Evolutionary conservation across 2,329 filamentous ascomycete species (phyloP).

Genomic region (Neopestalotiopsis clavispora): DNA sequence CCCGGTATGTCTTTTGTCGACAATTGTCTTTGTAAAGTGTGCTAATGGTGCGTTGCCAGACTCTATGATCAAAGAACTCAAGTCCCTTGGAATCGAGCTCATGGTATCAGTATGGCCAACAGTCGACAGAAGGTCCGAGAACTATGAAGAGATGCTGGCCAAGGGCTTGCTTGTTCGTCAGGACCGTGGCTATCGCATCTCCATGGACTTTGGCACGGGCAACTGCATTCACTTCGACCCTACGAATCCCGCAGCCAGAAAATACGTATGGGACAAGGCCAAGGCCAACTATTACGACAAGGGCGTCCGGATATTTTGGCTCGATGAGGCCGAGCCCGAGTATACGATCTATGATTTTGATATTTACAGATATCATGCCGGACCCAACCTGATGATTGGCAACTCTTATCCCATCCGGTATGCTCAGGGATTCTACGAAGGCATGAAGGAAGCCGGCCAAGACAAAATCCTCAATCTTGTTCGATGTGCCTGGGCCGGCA

Average conservation of each 20-base stretch:
- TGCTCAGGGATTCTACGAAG: slow-evolving; percentile 60
- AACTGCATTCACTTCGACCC: slow-evolving; percentile 66
- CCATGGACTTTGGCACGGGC: slow-evolving; percentile 60
- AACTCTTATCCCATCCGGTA: slow-evolving; percentile 61
- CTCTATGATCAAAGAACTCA: slow-evolving; percentile 67
- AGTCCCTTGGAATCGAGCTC: slow-evolving; percentile 62
- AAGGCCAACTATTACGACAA: slow-evolving; percentile 66
- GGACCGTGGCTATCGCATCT: slow-evolving; percentile 63
- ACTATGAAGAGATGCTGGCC: slow-evolving; percentile 66
- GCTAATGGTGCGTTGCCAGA: slow-evolving; percentile 36
- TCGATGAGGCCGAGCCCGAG: slow-evolving; percentile 73
- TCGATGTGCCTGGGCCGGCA: slow-evolving; percentile 55
- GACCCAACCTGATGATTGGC: slow-evolving; percentile 57
- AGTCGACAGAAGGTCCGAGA: slow-evolving; percentile 62
- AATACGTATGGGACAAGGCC: slow-evolving; percentile 63
- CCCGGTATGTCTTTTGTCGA: slow-evolving; percentile 45
- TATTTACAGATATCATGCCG: slow-evolving; percentile 64
- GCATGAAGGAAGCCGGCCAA: slow-evolving; percentile 53
- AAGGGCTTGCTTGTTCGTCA: slow-evolving; percentile 63
- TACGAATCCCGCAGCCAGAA: slow-evolving; percentile 63
- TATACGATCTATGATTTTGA: slow-evolving; percentile 70
- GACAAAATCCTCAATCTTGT: slow-evolving; percentile 56
- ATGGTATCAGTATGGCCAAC: slow-evolving; percentile 76
- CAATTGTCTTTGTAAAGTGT: background rate
- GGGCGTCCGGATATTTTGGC: slow-evolving; percentile 70